Evolutionary conservation across 129 eudicot species (phyloP), one percentile per base, ranked within the genome.

Genomic region (Deinandra increscens): DNA sequence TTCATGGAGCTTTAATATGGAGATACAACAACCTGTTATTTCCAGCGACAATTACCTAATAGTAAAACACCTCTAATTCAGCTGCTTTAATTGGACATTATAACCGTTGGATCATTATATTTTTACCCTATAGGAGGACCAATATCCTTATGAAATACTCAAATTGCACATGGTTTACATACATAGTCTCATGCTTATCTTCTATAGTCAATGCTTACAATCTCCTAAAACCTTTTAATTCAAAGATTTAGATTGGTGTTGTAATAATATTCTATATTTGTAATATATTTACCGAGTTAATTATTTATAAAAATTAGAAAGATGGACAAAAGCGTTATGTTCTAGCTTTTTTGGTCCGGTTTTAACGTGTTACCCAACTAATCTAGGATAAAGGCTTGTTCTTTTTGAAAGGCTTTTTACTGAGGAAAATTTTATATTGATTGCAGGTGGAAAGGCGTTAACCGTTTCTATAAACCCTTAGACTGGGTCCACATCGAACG

Each of bases 401-500:
- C 33, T 20, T 60, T n/a, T 45, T 51, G 9, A 12, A n/a, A n/a
- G n/a, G n/a, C n/a, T 34, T 5, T 26, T 13, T 41, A 41, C 5
- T 49, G 14, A 1, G 58, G 66, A 66, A 4, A 23, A 41, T 1
- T 46, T 12, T 2, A n/a, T 67, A 9, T 62, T 7, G n/a, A 13
- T 48, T 64, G 29, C 38, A 92, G 98, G 78, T 89, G 98, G 97
- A 89, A 87, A 83, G 97, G 98, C 60, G 88, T 89, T 7, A 78
- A 75, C 54, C 95, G 90, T 10, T 66, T 67, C 74, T 79, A 83
- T 77, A 85, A 85, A 61, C 90, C 93, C 14, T 9, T 75, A 29
- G 86, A 93, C 73, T 81, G 91, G 91, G 95, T 89, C 73, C 75
- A 72, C 22, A 86, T 87, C 18, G 95, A 89, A 55, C 78, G 88